Conservation (phyloP, 352 stramenopile genomes). For the Achlya hypogyna region DNA sequence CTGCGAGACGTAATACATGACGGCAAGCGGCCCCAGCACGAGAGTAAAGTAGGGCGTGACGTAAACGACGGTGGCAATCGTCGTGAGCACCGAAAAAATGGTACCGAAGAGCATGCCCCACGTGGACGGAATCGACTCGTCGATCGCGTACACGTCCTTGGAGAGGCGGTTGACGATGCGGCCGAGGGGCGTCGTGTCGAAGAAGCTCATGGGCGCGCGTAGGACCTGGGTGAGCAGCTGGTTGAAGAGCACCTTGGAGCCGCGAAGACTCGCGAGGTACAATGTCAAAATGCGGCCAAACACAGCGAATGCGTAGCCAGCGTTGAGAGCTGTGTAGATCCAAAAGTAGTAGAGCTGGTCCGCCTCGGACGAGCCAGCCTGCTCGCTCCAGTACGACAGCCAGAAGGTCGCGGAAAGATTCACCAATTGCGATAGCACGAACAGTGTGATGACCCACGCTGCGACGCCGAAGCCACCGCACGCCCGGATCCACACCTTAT, state of each 20-base stretch:
- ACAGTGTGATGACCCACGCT: slow-evolving; percentile 43
- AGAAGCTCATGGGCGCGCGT: slow-evolving; percentile 30
- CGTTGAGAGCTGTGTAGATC: slow-evolving; percentile 69
- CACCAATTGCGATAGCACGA: slow-evolving; percentile 28
- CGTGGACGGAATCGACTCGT: slow-evolving; percentile 62
- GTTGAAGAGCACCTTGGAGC: slow-evolving; percentile 54
- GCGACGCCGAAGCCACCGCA: slow-evolving; percentile 46
- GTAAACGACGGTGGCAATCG: slow-evolving; percentile 44
- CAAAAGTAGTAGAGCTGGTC: slow-evolving; percentile 46
- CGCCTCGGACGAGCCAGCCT: slow-evolving; percentile 31
- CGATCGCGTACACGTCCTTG: slow-evolving; percentile 87
- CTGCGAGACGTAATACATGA: slow-evolving; percentile 66
- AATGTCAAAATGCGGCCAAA: slow-evolving; percentile 49
- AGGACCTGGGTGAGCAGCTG: slow-evolving; percentile 42
- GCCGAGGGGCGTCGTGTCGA: slow-evolving; percentile 28
- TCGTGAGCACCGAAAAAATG: slow-evolving; percentile 49
- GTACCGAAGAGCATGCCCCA: slow-evolving; percentile 24
- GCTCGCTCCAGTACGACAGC: slow-evolving; percentile 92
- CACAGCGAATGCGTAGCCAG: slow-evolving; percentile 38
- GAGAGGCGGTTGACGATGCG: slow-evolving; percentile 38
- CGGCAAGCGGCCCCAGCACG: slow-evolving; percentile 32
- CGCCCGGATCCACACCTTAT: slow-evolving; percentile 51
- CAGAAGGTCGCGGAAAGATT: slow-evolving; percentile 33
- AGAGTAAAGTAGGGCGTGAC: slow-evolving; percentile 10
- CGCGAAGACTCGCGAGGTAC: slow-evolving; percentile 50